Base-by-base conservation (phyloP, 768 basidiomycete genomes). In the Hortiboletus campestris region DNA sequence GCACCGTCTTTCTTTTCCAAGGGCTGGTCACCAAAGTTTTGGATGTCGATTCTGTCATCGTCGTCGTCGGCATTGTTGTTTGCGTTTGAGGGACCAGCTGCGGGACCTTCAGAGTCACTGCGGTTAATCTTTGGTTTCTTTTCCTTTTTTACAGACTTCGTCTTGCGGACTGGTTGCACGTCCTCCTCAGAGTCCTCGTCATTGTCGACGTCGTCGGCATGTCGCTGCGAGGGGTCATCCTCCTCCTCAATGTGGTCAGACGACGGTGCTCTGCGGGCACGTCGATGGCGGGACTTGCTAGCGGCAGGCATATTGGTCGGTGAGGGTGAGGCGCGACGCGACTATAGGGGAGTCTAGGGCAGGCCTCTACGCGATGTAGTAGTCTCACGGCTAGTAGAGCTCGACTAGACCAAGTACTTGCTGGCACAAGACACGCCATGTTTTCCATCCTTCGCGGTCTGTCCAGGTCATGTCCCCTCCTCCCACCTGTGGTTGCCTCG, bases 1-100 rank as follows among this genome's bases (percentile, higher is more conserved):
- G 66, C 56, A 32, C 76, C 72, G 44, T 88, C 83, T 11, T 73
- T 72, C 62, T 71, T 79, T 51, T 78, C 75, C 48, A 93, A 70
- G 17, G 91, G 88, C 56, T 89, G 86, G 68, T 90, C 80, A 7
- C 63, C 72, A 58, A 91, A 85, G 64, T 81, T 79, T 35, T 77
- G 72, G 28, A 85, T 78, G 56, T 89, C 83, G 49, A 90, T 85
- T 19, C 71, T 69, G 35, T 77, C 79, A 45, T 82, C 80, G 0
- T 80, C 71, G 1, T 79, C 78, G 0, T 78, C 78, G 6, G 64
- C 69, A 3, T 60, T 19, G 14, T 44, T 12, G 1, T 52, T 56
- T n/a, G 66, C 56, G 25, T 52, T 57, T 3, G 61, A 61, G 1
- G 60, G 64, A 19, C 70, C 70, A 7, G 66, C 73, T 55, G 64